Percentiles rank a stretch among this genome's conserved stretches.
Evolutionary conservation across 768 basidiomycete species (phyloP).

Genomic region (Leccinum sublutescens): DNA sequence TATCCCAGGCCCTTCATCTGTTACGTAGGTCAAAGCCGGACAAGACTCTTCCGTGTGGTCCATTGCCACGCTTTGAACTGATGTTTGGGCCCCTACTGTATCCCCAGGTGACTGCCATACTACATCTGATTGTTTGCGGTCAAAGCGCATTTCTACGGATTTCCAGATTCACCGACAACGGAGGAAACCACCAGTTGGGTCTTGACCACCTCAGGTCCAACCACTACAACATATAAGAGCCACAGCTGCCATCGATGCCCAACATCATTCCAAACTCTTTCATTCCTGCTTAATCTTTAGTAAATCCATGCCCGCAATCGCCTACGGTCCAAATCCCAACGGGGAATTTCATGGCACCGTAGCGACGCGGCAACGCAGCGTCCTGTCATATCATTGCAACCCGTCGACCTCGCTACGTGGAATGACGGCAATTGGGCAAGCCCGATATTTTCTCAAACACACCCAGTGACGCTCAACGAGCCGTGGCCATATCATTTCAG

Average conservation of each 20-base stretch:
- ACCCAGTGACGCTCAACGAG: slow-evolving; percentile 44
- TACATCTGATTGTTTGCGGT: slow-evolving; percentile 9
- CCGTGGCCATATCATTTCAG: slow-evolving; percentile 53
- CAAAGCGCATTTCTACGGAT: slow-evolving; percentile 9
- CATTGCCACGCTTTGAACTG: background rate
- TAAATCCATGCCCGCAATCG: slow-evolving; percentile 4
- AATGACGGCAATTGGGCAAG: slow-evolving; percentile 24
- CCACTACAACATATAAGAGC: slow-evolving; percentile 6
- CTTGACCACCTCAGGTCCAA: slow-evolving; percentile 9
- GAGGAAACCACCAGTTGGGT: slow-evolving; percentile 13
- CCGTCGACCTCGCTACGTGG: slow-evolving; percentile 28
- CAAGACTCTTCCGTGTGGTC: slow-evolving; percentile 4
- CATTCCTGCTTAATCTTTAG: background rate
- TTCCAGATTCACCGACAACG: slow-evolving; percentile 14
- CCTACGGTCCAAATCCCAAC: slow-evolving; percentile 1
- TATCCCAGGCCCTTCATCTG: no score
- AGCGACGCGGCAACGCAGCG: background rate
- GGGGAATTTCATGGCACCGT: background rate
- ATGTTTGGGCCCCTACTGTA: slow-evolving; percentile 2
- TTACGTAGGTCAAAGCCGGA: background rate
- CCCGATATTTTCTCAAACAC: slow-evolving; percentile 20
- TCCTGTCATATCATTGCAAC: slow-evolving; percentile 4
- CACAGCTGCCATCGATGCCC: background rate
- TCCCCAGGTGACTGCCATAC: background rate
- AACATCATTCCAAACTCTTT: background rate